A percentile compares a stretch with the other conserved stretches of the same genome.
Evolutionary conservation across 192 early-diverging fungal genomes (phyloP).

Genomic region (Powellomyces hirtus): DNA sequence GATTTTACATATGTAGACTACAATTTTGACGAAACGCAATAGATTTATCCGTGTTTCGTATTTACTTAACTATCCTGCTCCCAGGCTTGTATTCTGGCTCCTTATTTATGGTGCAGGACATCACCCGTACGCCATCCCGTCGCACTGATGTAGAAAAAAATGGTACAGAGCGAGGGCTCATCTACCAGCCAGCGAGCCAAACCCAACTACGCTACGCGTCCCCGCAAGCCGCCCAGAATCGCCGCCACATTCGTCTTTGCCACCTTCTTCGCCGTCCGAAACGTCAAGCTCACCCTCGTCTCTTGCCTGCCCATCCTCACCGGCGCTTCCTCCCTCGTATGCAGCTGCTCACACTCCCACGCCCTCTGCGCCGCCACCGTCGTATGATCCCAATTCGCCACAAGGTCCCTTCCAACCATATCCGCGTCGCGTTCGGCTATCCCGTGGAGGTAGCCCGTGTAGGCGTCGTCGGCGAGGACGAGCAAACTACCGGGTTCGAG

Average conservation of each 20-base stretch:
- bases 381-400: background rate
- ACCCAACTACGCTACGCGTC: no score
- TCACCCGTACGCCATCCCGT: no score
- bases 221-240: conserved; percentile 5
- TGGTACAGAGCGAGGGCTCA: no score
- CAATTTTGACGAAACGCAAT: no score
- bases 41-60: no score
- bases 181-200: no score
- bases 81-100: no score
- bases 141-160: no score
- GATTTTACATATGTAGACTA: no score
- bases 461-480: conserved; percentile 33
- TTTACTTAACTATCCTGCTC: no score
- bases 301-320: conserved; percentile 25
- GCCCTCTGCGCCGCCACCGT: background rate
- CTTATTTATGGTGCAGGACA: no score
- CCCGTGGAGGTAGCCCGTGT: conserved; percentile 35
- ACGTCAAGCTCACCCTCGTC: conserved; percentile 40
- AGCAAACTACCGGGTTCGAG: conserved; percentile 36
- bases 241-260: conserved; percentile 18
- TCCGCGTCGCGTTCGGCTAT: conserved; percentile 29
- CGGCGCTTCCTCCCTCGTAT: conserved; percentile 3
- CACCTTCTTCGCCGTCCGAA: conserved; percentile 31
- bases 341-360: background rate
- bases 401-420: background rate